phyloP scores from a whole-genome alignment of 306 rosid species.

The Pyrus pyrifolia region DNA sequence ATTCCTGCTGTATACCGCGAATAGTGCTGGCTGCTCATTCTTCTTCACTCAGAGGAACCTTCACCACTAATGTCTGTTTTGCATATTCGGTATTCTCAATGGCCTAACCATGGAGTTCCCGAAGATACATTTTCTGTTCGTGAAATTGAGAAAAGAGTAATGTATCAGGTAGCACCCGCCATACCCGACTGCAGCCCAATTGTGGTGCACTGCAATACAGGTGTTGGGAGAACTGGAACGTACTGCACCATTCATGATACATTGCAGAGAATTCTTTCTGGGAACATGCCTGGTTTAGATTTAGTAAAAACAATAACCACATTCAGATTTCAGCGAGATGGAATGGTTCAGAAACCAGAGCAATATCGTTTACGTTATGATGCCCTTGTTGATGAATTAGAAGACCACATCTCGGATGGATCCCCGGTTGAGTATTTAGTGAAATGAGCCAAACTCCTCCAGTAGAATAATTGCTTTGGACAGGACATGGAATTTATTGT shows the following conservation, averaged over 20 bases:
- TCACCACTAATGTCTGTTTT: constrained; percentile 45
- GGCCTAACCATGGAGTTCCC: constrained; percentile 97
- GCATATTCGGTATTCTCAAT: constrained; percentile 84
- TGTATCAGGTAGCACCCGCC: constrained; percentile 46
- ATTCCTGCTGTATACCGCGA: too few species aligned
- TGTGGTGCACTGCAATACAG: constrained; percentile 98
- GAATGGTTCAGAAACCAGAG: constrained; percentile 84
- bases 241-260: constrained; percentile 88
- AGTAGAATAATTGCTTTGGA: too few species aligned
- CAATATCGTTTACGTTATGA: constrained; percentile 60
- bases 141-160: constrained; percentile 41
- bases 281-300: constrained; percentile 82
- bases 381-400: constrained; percentile 59
- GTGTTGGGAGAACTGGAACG: constrained; percentile 92
- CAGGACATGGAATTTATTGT: too few species aligned
- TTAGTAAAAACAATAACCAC: constrained; percentile 48
- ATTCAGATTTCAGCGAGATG: constrained; percentile 84
- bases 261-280: constrained; percentile 76
- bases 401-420: constrained; percentile 49
- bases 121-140: constrained; percentile 59
- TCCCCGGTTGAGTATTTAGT: constrained; percentile 1
- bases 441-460: constrained; percentile 4
- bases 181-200: constrained; percentile 50
- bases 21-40: too few species aligned
- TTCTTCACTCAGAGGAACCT: too few species aligned